A percentile compares a stretch with the other conserved stretches of the same genome.
These are phyloP conservation scores for Penicillium sp. DNA, from an alignment of 2,329 filamentous ascomycete species.

Conservation along the genomic window DNA sequence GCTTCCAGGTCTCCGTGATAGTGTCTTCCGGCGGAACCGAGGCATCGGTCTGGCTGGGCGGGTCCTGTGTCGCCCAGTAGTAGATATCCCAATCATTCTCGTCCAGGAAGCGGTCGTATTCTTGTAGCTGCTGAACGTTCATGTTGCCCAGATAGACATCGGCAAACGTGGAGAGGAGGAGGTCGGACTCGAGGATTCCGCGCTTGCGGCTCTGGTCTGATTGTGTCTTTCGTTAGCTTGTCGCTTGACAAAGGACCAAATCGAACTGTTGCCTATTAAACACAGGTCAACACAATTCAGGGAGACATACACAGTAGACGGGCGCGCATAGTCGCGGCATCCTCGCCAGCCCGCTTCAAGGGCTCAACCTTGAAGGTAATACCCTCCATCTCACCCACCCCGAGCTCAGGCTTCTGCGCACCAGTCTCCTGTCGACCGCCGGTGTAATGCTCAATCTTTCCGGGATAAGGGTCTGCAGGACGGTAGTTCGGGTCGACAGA, in stretches of 20 bases:
- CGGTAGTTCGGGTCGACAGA: conserved; percentile 55
- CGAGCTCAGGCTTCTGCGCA: conserved; percentile 63
- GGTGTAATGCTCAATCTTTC: conserved; percentile 64
- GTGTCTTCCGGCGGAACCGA: conserved; percentile 36
- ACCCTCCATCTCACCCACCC: conserved; percentile 82
- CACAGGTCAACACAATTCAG: background rate
- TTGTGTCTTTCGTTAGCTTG: background rate
- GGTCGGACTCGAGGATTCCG: conserved; percentile 91
- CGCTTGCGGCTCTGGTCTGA: conserved; percentile 94
- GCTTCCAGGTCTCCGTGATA: conserved; percentile 49
- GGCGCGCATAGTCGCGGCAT: conserved; percentile 79
- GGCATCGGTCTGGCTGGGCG: conserved; percentile 52
- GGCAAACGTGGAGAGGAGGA: conserved; percentile 94
- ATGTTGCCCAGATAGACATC: conserved; percentile 72
- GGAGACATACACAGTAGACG: conserved; percentile 64
- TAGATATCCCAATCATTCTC: conserved; percentile 99
- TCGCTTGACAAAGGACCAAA: background rate
- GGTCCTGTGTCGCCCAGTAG: conserved; percentile 95
- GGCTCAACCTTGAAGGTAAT: conserved; percentile 86
- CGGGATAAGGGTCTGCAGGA: conserved; percentile 59
- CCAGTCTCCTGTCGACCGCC: conserved; percentile 58
- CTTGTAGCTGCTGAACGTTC: conserved; percentile 66
- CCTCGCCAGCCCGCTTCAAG: conserved; percentile 78
- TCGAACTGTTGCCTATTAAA: background rate
- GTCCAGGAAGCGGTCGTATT: conserved; percentile 92